These are phyloP conservation scores for Myriosclerotinia duriaeana DNA, from an alignment of 2,329 filamentous ascomycete genomes.

Conservation along the genomic window DNA sequence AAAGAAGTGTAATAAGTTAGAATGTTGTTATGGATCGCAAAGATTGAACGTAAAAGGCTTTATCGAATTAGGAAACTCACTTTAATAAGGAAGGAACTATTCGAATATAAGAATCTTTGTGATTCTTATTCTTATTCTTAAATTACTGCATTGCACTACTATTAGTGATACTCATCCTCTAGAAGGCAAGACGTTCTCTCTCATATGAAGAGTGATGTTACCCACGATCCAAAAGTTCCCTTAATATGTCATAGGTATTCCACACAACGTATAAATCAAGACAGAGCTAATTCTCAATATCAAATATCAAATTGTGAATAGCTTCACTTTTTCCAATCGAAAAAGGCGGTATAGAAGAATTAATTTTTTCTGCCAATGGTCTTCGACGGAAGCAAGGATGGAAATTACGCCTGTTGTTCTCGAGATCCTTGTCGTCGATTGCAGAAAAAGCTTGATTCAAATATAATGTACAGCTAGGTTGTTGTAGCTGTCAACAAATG, in stretches of 20 bases:
- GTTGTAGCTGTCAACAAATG: constrained; percentile 18
- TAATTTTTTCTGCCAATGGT: neutral
- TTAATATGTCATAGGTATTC: neutral
- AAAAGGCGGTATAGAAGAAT: constrained; percentile 9
- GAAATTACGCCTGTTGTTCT: constrained; percentile 19
- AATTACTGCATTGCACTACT: neutral
- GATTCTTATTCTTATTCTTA: neutral
- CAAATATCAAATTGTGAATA: constrained; percentile 5
- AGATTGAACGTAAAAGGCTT: neutral
- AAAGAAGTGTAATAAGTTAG: neutral
- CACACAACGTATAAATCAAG: neutral
- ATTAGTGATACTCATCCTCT: neutral
- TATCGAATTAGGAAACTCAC: neutral
- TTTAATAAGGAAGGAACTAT: neutral
- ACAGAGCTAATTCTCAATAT: neutral
- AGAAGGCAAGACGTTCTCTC: neutral
- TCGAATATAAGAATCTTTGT: neutral
- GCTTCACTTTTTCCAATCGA: neutral
- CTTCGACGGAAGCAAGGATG: constrained; percentile 20
- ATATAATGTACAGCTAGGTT: neutral
- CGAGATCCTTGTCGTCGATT: constrained; percentile 19
- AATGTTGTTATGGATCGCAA: neutral
- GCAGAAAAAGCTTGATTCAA: constrained; percentile 22
- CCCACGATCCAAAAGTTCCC: neutral
- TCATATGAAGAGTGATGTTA: neutral